Base-by-base conservation (phyloP, 192 early-diverging fungal genomes). In the Backusella tuberculispora region DNA sequence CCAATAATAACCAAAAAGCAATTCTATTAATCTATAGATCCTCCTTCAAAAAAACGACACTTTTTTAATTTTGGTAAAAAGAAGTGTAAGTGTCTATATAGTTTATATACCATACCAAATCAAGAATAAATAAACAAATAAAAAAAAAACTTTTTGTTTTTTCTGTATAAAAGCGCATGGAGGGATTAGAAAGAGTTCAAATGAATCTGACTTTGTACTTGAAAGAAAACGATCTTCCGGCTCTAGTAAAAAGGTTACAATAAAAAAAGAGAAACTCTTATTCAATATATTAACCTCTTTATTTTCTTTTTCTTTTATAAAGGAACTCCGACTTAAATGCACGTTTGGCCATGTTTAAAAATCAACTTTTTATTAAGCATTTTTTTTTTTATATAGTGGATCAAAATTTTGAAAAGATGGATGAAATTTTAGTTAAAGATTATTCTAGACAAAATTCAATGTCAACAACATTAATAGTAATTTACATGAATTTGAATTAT, bases 401-500 rank as follows among this genome's bases (percentile, higher is more conserved):
- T 63, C 76, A 74, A 46, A 83, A 85, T 56, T 77, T 84, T 75
- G 69, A 70, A 48, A 75, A 74, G 38, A 86, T 86, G 85, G 80
- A 86, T 60, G 85, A 79, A 6, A 84, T 84, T 47, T 67, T 86
- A 44, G 84, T 81, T 41, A 13, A 48, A 15, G 75, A 82, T 15
- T 76, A 80, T 37, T 45, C 53, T 8, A 74, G 76, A 46, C 64
- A 37, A 45, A 10, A 40, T 19, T 47, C 15, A 66, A 9, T 24
- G 12, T 24, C 47, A 3, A 41, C 45, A 15, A 50, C 63, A 37
- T 40, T 66, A 26, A 64, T 72, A 53, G 19, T 60, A 60, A 26
- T 3, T 34, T 34, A 34, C 2, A 34, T 34, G 0, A 34, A 34
- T 34, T 34, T 34, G 2, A 34, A 34, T 34, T 2, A 34, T 34